These are phyloP conservation scores for Euphrasia arctica DNA, from an alignment of 305 asterid genomes.

Conservation along the genomic window DNA sequence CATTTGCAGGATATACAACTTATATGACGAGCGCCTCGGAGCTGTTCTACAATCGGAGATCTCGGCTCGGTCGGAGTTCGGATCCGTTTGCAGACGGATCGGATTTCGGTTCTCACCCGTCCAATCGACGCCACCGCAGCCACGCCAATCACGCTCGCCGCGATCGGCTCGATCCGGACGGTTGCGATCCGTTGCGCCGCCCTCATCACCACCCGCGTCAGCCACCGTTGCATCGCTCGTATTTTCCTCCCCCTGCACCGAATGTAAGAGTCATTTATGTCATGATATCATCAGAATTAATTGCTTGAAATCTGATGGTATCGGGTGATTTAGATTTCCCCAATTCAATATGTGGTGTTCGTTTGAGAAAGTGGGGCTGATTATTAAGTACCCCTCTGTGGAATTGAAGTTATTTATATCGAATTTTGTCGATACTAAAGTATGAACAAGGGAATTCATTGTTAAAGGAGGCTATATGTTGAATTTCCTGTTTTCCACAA, in stretches of 20 bases:
- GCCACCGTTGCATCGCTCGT: conserved; percentile 31
- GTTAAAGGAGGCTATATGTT: too few species aligned
- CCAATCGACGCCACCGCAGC: conserved; percentile 48
- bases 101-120: conserved; percentile 38
- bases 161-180: conserved; percentile 46
- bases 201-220: conserved; percentile 33
- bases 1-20: conserved; percentile 12
- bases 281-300: neutral
- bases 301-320: neutral
- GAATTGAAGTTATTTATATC: neutral
- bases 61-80: conserved; percentile 64
- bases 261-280: conserved; percentile 30
- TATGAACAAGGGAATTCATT: too few species aligned
- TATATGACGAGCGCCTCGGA: conserved; percentile 91
- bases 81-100: conserved; percentile 32
- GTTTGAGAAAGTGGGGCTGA: conserved; percentile 7
- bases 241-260: conserved; percentile 27
- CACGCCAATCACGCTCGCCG: conserved; percentile 37
- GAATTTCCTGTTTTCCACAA: too few species aligned
- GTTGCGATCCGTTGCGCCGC: conserved; percentile 51
- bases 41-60: conserved; percentile 67
- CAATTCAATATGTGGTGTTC: conserved; percentile 1
- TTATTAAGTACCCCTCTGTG: neutral
- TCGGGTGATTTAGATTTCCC: neutral
- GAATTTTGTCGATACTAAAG: too few species aligned